Evolutionary conservation across 2,329 filamentous ascomycete genomes (phyloP), one percentile per base, ranked within the genome.

Genomic region (Macrophomina pseudophaseolina): DNA sequence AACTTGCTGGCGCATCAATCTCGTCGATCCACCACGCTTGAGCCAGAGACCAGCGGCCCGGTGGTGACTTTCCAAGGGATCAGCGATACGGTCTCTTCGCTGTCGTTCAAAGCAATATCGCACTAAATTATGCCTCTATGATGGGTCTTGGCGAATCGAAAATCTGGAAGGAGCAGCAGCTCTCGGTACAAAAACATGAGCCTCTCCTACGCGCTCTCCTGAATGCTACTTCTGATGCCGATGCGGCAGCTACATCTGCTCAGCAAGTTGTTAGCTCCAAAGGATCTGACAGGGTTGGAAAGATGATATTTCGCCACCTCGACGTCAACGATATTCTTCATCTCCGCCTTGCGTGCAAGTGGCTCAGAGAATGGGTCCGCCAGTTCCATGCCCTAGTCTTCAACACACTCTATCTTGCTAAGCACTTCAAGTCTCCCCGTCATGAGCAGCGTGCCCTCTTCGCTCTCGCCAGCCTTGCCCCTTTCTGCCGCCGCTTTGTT

Each of bases 351-450:
- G 35, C 33, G 6, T 56, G 30, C 5, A 64, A 40, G 48, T 16
- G 32, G 5, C 14, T 64, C 16, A 56, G 64, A 59, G 28, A 33
- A 8, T 67, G 65, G 59, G 33, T 67, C 12, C 49, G 58, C 9
- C 18, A 42, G 12, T 58, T 32, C 40, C 30, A 64, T 8, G 7
- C n/a, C 12, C 48, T 32, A 16, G 14, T 49, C 33, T 67, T 67
- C 51, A 16, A 14, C 4, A 58, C 38, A 1, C 42, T 67, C 2
- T 12, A 49, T 18, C 16, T 64, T 40, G 12, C 28, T 9, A 33
- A 46, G 11, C 52, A 28, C 4, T 48, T 58, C 2, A 12, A 9
- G 11, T 52, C 33, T n/a, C 32, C n/a, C 4, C 5, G 51, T 12
- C 28, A 49, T 6, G 23, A 56, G 5, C n/a, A 32, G 11, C 40